Evolutionary conservation across 495 filamentous ascomycete genomes (phyloP), one percentile per base, ranked within the genome.

Genomic region (Penicillium canariense): DNA sequence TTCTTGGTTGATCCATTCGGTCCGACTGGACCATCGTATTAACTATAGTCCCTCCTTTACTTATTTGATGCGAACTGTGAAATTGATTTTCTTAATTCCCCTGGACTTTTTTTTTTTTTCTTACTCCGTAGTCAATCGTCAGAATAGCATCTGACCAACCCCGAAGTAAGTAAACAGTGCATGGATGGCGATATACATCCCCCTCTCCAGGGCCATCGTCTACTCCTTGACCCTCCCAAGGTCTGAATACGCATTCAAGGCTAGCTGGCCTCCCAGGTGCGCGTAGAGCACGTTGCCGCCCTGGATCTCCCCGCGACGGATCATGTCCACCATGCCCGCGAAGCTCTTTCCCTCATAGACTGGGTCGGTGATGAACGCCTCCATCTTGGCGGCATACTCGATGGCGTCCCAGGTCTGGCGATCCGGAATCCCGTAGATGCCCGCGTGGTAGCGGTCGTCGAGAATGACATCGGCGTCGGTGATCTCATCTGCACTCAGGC

Each of bases 341-440:
- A 88, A 65, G 52, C 79, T 84, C 74, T 87, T 87, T 0, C 85
- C 84, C 63, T 84, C 81, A 58, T 88, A 87, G 2, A 88, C 85
- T 0, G 84, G 84, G 61, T 87, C 84, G 8, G 83, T 86, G 45
- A 88, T 84, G 51, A 87, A 84, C 0, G 76, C 84, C 69, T 87
- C 84, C 28, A 79, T 85, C 56, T 56, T 27, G 5, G 84, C 84
- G 2, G 77, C 81, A 62, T 84, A 84, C 61, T 76, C 75, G 44
- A 87, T 85, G 4, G 84, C 84, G 47, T 81, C 81, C 51, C 77
- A 75, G 4, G 84, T 87, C 68, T 64, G 62, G 59, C 71, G 56
- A 60, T 83, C 81, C 1, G 82, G 80, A 52, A 82, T 70, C 0
- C 85, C 84, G 70, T 87, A 86, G 9, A 71, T 68, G 0, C 83